Evolutionary conservation across 257 asterid species (phyloP).

Genomic region (Scutellaria galericulata): DNA sequence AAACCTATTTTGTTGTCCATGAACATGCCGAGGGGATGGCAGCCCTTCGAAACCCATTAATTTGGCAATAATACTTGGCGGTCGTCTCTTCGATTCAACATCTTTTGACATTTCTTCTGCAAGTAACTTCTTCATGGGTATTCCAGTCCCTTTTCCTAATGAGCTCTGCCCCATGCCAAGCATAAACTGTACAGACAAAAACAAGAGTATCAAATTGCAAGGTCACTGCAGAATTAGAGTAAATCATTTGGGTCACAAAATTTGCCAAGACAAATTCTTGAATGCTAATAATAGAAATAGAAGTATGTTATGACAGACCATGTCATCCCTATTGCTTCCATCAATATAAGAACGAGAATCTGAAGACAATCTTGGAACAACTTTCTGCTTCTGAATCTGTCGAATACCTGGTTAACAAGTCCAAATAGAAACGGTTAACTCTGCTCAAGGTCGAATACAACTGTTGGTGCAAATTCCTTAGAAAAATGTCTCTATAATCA

Average conservation of each 20-base stretch:
- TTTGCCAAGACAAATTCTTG: background rate
- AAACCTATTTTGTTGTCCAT: slow-evolving; percentile 54
- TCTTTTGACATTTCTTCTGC: slow-evolving; percentile 81
- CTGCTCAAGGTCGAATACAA: slow-evolving; percentile 17
- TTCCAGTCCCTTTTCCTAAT: slow-evolving; percentile 49
- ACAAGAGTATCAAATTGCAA: slow-evolving; percentile 22
- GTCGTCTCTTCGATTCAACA: slow-evolving; percentile 58
- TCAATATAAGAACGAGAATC: slow-evolving; percentile 57
- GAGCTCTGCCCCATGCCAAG: slow-evolving; percentile 58
- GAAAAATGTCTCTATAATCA: slow-evolving; percentile 16
- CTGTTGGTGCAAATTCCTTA: background rate
- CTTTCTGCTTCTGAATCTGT: slow-evolving; percentile 51
- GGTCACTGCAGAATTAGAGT: slow-evolving; percentile 23
- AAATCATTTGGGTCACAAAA: slow-evolving; percentile 6
- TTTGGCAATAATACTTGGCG: slow-evolving; percentile 72
- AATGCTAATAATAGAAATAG: background rate
- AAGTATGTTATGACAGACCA: slow-evolving; percentile 46
- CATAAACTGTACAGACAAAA: slow-evolving; percentile 50
- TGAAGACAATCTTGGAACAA: slow-evolving; percentile 49
- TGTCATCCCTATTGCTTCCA: slow-evolving; percentile 52
- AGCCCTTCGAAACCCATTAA: slow-evolving; percentile 89
- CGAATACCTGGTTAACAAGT: slow-evolving; percentile 56
- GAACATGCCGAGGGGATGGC: slow-evolving; percentile 63
- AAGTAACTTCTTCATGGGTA: slow-evolving; percentile 71
- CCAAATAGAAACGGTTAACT: slow-evolving; percentile 30